Evolutionary conservation across 225 moss, liverwort and hornwort genomes (phyloP).

Genomic region (Physcomitrium patens): DNA sequence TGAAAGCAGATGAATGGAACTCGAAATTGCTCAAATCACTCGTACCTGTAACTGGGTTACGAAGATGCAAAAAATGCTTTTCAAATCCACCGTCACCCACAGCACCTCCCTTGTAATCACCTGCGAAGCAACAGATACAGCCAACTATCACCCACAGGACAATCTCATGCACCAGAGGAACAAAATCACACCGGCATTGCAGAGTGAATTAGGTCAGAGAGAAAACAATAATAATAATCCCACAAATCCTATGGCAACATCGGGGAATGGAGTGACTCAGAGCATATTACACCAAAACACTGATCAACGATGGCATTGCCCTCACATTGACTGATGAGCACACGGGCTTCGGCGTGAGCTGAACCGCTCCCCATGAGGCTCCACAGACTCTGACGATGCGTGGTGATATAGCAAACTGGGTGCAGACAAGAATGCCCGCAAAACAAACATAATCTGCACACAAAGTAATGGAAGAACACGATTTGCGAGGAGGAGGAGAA

Average conservation of each 20-base stretch:
- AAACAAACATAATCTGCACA: too few species aligned
- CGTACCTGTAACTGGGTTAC: conserved; percentile 48
- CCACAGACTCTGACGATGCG: too few species aligned
- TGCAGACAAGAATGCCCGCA: too few species aligned
- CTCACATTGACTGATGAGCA: conserved; percentile 43
- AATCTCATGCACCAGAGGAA: background rate
- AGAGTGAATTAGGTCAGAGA: too few species aligned
- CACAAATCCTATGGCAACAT: background rate
- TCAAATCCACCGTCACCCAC: conserved; percentile 21
- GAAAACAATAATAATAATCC: background rate
- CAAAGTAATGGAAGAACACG: too few species aligned
- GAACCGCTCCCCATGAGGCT: conserved; percentile 27
- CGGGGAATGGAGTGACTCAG: background rate
- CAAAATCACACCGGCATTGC: background rate
- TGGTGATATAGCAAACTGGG: too few species aligned
- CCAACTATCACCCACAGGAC: background rate
- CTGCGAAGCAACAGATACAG: conserved; percentile 18
- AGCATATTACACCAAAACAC: background rate
- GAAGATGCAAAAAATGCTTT: conserved; percentile 41
- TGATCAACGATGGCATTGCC: too few species aligned
- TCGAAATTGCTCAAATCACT: background rate
- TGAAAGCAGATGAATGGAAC: background rate
- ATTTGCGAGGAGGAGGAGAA: too few species aligned
- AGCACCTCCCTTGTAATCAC: conserved; percentile 20
- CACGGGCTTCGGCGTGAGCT: conserved; percentile 31